Base-by-base conservation (phyloP, 2,329 filamentous ascomycete genomes). In the Cladophialophora immunda region DNA sequence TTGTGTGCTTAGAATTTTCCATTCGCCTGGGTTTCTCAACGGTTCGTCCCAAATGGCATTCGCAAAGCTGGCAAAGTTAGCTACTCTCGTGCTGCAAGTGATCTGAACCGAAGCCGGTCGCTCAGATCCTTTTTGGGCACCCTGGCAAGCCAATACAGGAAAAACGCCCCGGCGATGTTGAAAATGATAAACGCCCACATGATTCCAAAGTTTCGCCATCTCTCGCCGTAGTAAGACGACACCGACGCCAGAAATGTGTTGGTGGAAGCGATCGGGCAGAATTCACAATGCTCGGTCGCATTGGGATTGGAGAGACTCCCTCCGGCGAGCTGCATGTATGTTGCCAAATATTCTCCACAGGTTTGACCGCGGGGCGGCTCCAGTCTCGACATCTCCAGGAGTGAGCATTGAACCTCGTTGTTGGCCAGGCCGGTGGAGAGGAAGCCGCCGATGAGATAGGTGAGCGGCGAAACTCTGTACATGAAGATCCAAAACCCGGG, bases 401-500 rank as follows among this genome's bases (percentile, higher is more conserved):
- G 17, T 25, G 45, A n/a, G n/a, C 45, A 50, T 8, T n/a, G 17
- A 7, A 50, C 45, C n/a, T 50, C 45, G 15, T 7, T 7, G n/a
- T 50, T 50, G 6, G 45, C 45, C 4, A 97, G 80, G 2, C 87
- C 91, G 0, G 86, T 86, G 0, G 89, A 85, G 0, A 94, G 77
- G 80, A 97, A 87, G n/a, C 89, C 91, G 4, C 85, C 84, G 30
- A 94, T 86, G 15, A 94, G 81, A 76, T 97, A 97, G 0, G 91
- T 93, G 72, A 97, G 91, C 0, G 93, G 93, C 0, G 90, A 93
- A 57, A 93, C 80, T 55, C 90, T 87, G 77, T 92, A 90, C 90
- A 92, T 92, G 80, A 92, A 92, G 68, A 87, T 87, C 90, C 90
- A 93, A 80, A 93, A 92, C 0, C 86, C 83, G 0, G 90, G 90